These are phyloP conservation scores for Phoenix roebelenii DNA, from an alignment of 176 grass and related monocot genomes.

Conservation along the genomic window DNA sequence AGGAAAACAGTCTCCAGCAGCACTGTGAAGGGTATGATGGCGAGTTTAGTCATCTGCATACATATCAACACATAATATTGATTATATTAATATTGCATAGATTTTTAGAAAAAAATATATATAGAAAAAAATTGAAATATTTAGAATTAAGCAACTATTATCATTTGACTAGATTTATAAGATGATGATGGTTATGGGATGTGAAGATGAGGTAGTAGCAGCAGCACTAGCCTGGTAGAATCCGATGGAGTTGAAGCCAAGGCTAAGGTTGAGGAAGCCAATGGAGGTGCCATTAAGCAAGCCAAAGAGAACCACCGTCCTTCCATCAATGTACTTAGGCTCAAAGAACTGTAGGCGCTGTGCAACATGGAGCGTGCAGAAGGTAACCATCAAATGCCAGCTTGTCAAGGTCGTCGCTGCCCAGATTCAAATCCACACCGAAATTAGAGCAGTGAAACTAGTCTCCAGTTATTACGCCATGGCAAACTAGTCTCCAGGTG, in stretches of 20 bases:
- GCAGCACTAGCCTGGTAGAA: slow-evolving; percentile 77
- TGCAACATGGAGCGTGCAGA: slow-evolving; percentile 86
- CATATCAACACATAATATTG: too few species aligned
- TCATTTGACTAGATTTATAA: too few species aligned
- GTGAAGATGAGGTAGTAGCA: not conserved
- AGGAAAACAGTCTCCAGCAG: slow-evolving; percentile 88
- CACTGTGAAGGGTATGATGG: slow-evolving; percentile 98
- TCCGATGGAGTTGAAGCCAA: slow-evolving; percentile 98
- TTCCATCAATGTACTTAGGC: slow-evolving; percentile 74
- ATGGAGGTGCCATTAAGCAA: slow-evolving; percentile 90
- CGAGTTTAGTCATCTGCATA: slow-evolving; percentile 92
- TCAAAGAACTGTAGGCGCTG: slow-evolving; percentile 88
- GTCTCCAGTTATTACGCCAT: too few species aligned
- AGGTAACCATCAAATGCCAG: slow-evolving; percentile 99
- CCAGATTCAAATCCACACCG: slow-evolving; percentile 4
- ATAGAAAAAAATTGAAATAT: too few species aligned
- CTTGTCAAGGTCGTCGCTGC: slow-evolving; percentile 95
- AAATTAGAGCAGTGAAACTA: too few species aligned
- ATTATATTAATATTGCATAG: too few species aligned
- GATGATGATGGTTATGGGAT: too few species aligned
- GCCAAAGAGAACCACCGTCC: slow-evolving; percentile 88
- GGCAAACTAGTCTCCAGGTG: too few species aligned
- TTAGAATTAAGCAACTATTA: too few species aligned
- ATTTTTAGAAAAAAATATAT: too few species aligned
- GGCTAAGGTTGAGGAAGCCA: slow-evolving; percentile 92